Evolutionary conservation across 441 rosid genomes (phyloP).

Genomic region (Euphorbia schlechtendalii): DNA sequence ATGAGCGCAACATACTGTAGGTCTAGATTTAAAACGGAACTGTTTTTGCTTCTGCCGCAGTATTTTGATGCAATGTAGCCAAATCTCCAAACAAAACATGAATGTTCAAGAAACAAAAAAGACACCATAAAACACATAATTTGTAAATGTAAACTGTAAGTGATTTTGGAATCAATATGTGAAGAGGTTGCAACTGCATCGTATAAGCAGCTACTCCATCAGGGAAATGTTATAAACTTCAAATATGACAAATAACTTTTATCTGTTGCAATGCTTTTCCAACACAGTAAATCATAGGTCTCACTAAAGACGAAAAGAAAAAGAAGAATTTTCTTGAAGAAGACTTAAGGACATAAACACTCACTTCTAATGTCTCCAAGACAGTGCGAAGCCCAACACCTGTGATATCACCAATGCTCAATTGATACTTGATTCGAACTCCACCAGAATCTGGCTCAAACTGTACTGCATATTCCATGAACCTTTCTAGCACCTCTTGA

Average conservation of each 20-base stretch:
- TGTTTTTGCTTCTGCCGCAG: background rate
- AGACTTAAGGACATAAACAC: conserved; percentile 19
- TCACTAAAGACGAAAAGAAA: background rate
- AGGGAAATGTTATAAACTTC: background rate
- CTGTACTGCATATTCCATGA: conserved; percentile 64
- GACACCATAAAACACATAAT: background rate
- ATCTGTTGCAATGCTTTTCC: background rate
- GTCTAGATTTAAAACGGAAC: background rate
- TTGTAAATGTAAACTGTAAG: background rate
- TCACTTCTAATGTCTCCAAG: conserved; percentile 85
- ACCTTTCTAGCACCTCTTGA: conserved; percentile 72
- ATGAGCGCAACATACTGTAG: conserved; percentile 9
- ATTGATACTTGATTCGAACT: conserved; percentile 47
- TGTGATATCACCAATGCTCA: conserved; percentile 39
- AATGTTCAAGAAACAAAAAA: background rate
- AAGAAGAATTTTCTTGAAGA: background rate
- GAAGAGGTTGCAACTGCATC: background rate
- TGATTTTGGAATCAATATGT: background rate
- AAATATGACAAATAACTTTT: background rate
- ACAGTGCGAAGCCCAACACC: conserved; percentile 49
- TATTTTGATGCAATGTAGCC: background rate
- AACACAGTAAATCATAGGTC: background rate
- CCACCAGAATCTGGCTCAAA: conserved; percentile 49
- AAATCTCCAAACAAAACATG: background rate
- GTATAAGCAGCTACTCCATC: background rate